Evolutionary conservation across 768 basidiomycete species (phyloP).

Genomic region (Pisolithus microcarpus): DNA sequence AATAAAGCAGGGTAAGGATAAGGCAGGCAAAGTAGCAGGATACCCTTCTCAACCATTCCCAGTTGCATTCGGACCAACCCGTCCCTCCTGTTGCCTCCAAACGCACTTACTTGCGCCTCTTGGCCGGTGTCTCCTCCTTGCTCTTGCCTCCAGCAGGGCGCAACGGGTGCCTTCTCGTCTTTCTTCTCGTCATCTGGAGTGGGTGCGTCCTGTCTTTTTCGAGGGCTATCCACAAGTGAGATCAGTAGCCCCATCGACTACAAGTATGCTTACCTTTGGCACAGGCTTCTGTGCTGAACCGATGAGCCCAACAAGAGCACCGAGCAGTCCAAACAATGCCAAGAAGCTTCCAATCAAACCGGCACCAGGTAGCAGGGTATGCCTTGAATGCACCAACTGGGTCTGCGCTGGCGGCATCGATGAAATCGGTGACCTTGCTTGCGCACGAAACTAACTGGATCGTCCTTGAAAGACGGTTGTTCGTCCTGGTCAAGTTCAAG

Average conservation of each 20-base stretch:
- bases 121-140: slow-evolving; percentile 59
- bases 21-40: background rate
- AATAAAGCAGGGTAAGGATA: background rate
- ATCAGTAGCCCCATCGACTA: background rate
- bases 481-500: slow-evolving; percentile 41
- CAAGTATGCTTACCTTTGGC: slow-evolving; percentile 47
- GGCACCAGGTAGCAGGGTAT: slow-evolving; percentile 81
- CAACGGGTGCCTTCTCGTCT: slow-evolving; percentile 56
- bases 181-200: slow-evolving; percentile 61
- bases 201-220: slow-evolving; percentile 70
- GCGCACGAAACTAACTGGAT: slow-evolving; percentile 77
- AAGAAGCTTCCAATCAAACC: slow-evolving; percentile 67
- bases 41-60: background rate
- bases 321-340: slow-evolving; percentile 81
- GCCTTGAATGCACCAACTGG: slow-evolving; percentile 79
- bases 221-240: slow-evolving; percentile 39
- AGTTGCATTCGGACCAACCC: background rate
- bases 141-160: slow-evolving; percentile 68
- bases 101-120: slow-evolving; percentile 62
- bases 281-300: slow-evolving; percentile 63
- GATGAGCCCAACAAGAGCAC: slow-evolving; percentile 70
- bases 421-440: slow-evolving; percentile 70
- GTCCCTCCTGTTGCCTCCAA: background rate
- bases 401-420: slow-evolving; percentile 68
- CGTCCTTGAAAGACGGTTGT: slow-evolving; percentile 51